phyloP scores from a whole-genome alignment of 2,329 filamentous ascomycete genomes.

The Colletotrichum echinochloae region DNA sequence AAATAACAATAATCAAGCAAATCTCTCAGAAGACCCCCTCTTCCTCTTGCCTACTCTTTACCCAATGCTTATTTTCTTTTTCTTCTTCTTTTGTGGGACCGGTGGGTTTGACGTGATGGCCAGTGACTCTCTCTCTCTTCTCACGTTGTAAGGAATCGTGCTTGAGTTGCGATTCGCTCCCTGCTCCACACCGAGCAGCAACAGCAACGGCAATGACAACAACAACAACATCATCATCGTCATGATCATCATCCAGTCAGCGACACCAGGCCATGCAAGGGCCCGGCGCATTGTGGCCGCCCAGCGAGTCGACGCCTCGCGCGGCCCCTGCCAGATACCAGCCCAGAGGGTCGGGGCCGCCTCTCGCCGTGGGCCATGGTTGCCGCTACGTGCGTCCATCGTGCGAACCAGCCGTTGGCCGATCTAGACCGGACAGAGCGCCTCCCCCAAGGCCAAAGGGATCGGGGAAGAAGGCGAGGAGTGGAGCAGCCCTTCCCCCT shows the following conservation, averaged over 20 bases:
- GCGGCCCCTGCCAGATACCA: slow-evolving; percentile 32
- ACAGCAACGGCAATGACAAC: slow-evolving; percentile 3
- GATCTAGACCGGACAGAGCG: slow-evolving; percentile 15
- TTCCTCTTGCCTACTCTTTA: no score
- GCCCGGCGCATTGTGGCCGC: slow-evolving; percentile 4
- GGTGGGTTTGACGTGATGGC: background rate
- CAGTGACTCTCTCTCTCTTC: background rate
- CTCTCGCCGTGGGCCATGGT: slow-evolving; percentile 16
- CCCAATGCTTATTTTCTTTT: no score
- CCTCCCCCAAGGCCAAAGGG: background rate
- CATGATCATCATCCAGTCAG: background rate
- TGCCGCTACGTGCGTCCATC: slow-evolving; percentile 22
- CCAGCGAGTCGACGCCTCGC: slow-evolving; percentile 25
- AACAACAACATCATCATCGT: background rate
- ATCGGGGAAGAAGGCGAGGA: background rate
- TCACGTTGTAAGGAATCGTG: background rate
- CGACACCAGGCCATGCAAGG: background rate
- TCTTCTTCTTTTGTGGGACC: no score
- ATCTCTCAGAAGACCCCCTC: background rate
- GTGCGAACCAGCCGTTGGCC: slow-evolving; percentile 34
- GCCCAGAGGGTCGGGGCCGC: slow-evolving; percentile 37
- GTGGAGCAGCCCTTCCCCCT: background rate
- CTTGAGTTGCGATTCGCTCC: background rate
- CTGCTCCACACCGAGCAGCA: background rate
- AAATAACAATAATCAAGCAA: slow-evolving; percentile 21